These are phyloP conservation scores for Austroboletus novae-zelandiae DNA, from an alignment of 1,284 basidiomycete genomes.

Conservation along the genomic window DNA sequence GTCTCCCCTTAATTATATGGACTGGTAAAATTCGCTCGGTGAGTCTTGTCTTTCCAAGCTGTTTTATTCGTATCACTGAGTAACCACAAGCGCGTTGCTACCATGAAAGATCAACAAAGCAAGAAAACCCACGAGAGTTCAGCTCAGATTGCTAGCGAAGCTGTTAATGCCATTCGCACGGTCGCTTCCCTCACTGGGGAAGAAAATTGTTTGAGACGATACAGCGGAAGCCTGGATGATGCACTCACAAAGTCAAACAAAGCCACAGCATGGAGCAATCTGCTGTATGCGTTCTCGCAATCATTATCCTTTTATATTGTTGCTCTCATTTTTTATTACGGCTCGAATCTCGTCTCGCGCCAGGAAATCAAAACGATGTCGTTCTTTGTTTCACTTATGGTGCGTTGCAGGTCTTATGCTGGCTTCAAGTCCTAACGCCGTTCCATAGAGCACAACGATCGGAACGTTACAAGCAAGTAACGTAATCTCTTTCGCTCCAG, in stretches of 20 bases:
- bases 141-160: conserved; percentile 91
- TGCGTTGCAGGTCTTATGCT: conserved; percentile 33
- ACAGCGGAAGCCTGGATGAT: conserved; percentile 70
- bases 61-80: conserved; percentile 46
- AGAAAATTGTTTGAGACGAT: conserved; percentile 71
- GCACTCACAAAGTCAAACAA: conserved; percentile 69
- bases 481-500: conserved; percentile 91
- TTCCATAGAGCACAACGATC: conserved; percentile 61
- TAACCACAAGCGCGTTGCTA: conserved; percentile 61
- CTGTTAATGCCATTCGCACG: conserved; percentile 90
- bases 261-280: conserved; percentile 75
- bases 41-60: conserved; percentile 39
- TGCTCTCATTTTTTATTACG: conserved; percentile 87
- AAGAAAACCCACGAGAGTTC: conserved; percentile 82
- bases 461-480: conserved; percentile 80
- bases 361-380: conserved; percentile 59
- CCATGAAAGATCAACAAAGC: conserved; percentile 86
- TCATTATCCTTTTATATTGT: conserved; percentile 81
- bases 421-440: conserved; percentile 15
- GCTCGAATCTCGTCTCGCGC: conserved; percentile 63
- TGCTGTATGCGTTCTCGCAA: conserved; percentile 81
- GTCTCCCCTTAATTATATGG: conserved; percentile 80
- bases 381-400: conserved; percentile 88
- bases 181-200: conserved; percentile 90
- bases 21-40: conserved; percentile 86